A percentile compares a stretch with the other conserved stretches of the same genome.
Evolutionary conservation across 768 basidiomycete species (phyloP).

Genomic region (Suillus subaureus): DNA sequence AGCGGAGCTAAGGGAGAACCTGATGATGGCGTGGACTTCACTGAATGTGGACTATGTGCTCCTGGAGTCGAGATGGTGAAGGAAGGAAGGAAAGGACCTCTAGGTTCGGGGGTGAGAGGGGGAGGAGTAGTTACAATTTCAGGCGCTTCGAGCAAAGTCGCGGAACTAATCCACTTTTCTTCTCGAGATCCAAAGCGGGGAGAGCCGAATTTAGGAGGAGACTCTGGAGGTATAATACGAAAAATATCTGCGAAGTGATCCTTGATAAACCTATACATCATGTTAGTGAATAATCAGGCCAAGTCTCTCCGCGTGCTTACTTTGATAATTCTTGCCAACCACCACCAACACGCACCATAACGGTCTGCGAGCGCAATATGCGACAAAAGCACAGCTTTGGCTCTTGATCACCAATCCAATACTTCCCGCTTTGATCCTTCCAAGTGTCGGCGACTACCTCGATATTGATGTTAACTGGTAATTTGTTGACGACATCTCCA

Average conservation of each 20-base stretch:
- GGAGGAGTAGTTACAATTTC: slow-evolving; percentile 40
- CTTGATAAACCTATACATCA: slow-evolving; percentile 70
- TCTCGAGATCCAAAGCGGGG: slow-evolving; percentile 47
- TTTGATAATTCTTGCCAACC: slow-evolving; percentile 93
- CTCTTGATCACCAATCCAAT: slow-evolving; percentile 94
- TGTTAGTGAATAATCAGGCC: slow-evolving; percentile 11
- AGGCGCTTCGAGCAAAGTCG: slow-evolving; percentile 63
- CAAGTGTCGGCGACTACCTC: slow-evolving; percentile 83
- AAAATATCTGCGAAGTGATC: slow-evolving; percentile 86
- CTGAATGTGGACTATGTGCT: slow-evolving; percentile 46
- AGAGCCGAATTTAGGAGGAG: slow-evolving; percentile 52
- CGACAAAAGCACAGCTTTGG: slow-evolving; percentile 90
- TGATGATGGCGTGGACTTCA: slow-evolving; percentile 56
- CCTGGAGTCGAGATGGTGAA: slow-evolving; percentile 59
- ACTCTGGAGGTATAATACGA: slow-evolving; percentile 64
- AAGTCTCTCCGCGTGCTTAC: slow-evolving; percentile 45
- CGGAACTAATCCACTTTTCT: slow-evolving; percentile 85
- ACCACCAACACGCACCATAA: slow-evolving; percentile 96
- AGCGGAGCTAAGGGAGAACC: slow-evolving; percentile 79
- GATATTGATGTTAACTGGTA: slow-evolving; percentile 82
- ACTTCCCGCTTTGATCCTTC: slow-evolving; percentile 93
- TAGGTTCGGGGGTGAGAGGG: slow-evolving; percentile 73
- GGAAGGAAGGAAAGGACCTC: slow-evolving; percentile 56
- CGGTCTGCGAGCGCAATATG: slow-evolving; percentile 86
- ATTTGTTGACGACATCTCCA: slow-evolving; percentile 87